phyloP scores from a whole-genome alignment of 768 basidiomycete species.

The Filobasidium wieringae region DNA sequence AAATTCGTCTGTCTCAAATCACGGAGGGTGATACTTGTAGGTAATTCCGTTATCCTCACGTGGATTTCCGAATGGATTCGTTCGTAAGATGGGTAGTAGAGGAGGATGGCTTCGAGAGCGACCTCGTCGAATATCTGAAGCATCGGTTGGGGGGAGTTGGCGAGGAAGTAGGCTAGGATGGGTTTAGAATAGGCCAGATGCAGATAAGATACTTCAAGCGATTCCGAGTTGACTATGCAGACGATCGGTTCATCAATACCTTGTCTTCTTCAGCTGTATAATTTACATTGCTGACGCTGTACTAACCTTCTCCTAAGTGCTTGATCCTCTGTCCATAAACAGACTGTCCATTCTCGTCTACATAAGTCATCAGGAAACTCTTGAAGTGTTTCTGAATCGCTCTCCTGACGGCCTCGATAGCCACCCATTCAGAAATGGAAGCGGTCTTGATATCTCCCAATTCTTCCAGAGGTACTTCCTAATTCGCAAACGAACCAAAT shows the following conservation, averaged over 20 bases:
- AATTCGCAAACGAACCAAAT: too few species aligned
- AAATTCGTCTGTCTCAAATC: constrained; percentile 84
- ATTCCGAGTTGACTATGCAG: constrained; percentile 77
- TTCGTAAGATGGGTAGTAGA: constrained; percentile 90
- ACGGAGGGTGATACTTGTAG: constrained; percentile 75
- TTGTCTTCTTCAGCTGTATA: too few species aligned
- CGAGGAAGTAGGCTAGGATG: constrained; percentile 92
- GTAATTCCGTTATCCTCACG: constrained; percentile 89
- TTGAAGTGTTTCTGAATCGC: constrained; percentile 87
- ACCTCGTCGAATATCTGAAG: constrained; percentile 89
- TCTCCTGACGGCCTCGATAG: constrained; percentile 75
- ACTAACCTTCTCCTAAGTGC: constrained; percentile 82
- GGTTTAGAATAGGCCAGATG: constrained; percentile 86
- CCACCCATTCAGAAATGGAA: constrained; percentile 95
- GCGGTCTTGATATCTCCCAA: constrained; percentile 95
- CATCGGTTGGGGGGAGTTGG: constrained; percentile 87
- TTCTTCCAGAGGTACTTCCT: constrained; percentile 93
- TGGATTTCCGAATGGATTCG: constrained; percentile 97
- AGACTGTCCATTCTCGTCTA: constrained; percentile 78
- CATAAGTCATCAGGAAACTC: constrained; percentile 88
- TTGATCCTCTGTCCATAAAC: constrained; percentile 92
- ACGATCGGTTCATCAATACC: background rate
- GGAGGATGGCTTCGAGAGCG: constrained; percentile 81
- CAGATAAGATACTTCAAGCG: constrained; percentile 92
- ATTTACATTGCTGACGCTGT: too few species aligned